A percentile compares a stretch with the other conserved stretches of the same genome.
phyloP scores from a whole-genome alignment of 139 green algal species.

The Chlamydomonas incerta region DNA sequence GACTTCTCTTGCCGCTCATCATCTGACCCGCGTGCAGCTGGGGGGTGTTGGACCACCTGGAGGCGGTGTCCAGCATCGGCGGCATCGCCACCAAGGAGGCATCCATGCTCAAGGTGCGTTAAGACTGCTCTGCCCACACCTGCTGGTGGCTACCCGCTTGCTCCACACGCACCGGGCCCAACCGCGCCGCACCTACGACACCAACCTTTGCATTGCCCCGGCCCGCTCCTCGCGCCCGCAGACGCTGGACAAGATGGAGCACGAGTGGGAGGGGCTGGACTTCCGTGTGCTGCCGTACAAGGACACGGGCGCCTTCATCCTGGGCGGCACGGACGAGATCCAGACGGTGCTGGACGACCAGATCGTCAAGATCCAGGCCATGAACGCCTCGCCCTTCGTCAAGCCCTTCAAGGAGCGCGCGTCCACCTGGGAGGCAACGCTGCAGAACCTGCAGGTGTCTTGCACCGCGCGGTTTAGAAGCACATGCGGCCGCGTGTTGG shows the following conservation, averaged over 20 bases:
- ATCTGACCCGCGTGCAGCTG: constrained; percentile 1
- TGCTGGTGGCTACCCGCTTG: no score
- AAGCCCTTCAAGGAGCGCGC: constrained; percentile 79
- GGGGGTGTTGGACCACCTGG: constrained; percentile 29
- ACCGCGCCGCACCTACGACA: no score
- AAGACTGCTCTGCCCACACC: no score
- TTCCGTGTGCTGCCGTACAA: constrained; percentile 83
- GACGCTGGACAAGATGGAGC: constrained; percentile 86
- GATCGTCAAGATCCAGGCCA: constrained; percentile 78
- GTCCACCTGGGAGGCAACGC: constrained; percentile 46
- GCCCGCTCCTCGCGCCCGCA: no score
- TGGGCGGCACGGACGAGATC: constrained; percentile 90
- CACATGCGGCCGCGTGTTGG: no score
- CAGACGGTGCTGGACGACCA: constrained; percentile 85
- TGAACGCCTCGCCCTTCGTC: constrained; percentile 86
- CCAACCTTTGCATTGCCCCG: no score
- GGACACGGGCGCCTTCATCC: constrained; percentile 87
- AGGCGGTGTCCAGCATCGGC: constrained; percentile 48
- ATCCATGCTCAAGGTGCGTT: constrained; percentile 40
- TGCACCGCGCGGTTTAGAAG: no score
- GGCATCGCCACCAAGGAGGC: constrained; percentile 42
- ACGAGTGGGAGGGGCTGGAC: constrained; percentile 82
- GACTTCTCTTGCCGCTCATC: no score
- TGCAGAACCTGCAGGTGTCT: constrained; percentile 54
- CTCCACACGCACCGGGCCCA: no score